A percentile compares a stretch with the other conserved stretches of the same genome.
Evolutionary conservation across 768 basidiomycete species (phyloP).

Genomic region (Kwoniella botswanensis): DNA sequence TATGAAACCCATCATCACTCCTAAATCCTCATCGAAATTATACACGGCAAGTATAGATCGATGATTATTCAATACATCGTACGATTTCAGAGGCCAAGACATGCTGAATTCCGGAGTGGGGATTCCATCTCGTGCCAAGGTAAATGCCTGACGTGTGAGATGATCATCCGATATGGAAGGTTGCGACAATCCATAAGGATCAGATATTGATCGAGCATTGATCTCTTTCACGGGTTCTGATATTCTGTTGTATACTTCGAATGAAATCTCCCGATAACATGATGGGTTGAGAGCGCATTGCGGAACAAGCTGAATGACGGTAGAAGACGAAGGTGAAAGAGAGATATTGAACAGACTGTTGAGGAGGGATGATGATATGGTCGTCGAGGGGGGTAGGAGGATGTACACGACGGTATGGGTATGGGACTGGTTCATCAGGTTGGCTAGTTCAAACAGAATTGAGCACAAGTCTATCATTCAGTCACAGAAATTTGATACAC

Average conservation of each 20-base stretch:
- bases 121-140: conserved; percentile 28
- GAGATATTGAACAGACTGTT: conserved; percentile 13
- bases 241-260: conserved; percentile 39
- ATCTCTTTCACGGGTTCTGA: conserved; percentile 20
- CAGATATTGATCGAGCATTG: background rate
- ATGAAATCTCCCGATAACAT: conserved; percentile 18
- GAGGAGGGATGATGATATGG: conserved; percentile 6
- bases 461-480: background rate
- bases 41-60: conserved; percentile 36
- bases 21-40: conserved; percentile 9
- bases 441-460: background rate
- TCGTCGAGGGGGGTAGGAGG: conserved; percentile 19
- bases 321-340: background rate
- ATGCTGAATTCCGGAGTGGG: conserved; percentile 37
- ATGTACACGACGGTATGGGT: conserved; percentile 32
- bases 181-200: background rate
- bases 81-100: conserved; percentile 43
- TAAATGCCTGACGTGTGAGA: conserved; percentile 35
- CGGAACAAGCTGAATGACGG: conserved; percentile 24
- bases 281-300: background rate
- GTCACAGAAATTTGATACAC: background rate
- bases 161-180: background rate
- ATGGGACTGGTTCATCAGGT: conserved; percentile 7
- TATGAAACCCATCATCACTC: conserved; percentile 28
- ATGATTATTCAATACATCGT: conserved; percentile 45